Conservation (phyloP, 306 rosid genomes). For the Citrullus colocynthis region DNA sequence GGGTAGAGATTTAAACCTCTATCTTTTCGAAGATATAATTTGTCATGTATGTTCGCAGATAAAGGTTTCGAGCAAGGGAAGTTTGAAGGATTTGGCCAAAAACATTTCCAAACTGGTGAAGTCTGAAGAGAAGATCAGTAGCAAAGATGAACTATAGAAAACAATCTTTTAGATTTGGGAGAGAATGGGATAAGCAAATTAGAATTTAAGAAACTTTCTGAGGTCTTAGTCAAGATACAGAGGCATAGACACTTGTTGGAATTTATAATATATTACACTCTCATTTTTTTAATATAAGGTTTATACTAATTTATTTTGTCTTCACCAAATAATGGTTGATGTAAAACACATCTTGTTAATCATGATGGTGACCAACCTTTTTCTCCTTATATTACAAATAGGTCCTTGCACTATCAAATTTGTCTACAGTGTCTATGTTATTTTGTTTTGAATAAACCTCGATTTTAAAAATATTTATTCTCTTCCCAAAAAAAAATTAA, state of each 20-base stretch:
- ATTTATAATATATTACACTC: neutral
- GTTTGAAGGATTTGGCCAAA: slow-evolving; percentile 76
- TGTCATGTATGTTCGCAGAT: slow-evolving; percentile 33
- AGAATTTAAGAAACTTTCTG: neutral
- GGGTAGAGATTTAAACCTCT: no score
- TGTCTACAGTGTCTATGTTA: no score
- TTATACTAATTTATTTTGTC: neutral
- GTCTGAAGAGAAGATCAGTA: slow-evolving; percentile 21
- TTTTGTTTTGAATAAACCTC: no score
- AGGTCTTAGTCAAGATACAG: no score
- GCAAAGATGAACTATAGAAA: slow-evolving; percentile 66
- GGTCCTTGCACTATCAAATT: no score
- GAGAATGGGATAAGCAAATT: no score
- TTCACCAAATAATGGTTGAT: neutral
- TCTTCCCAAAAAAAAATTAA: no score
- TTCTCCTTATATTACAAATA: no score
- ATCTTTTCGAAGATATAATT: neutral
- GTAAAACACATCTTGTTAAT: neutral
- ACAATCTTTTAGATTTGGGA: neutral
- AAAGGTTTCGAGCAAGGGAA: slow-evolving; percentile 50
- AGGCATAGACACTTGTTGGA: neutral
- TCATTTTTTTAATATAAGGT: no score
- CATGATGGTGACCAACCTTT: neutral
- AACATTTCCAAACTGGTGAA: slow-evolving; percentile 54
- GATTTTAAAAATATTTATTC: no score